Conservation (phyloP, 345 rosid genomes). For the Anacardium occidentale region DNA sequence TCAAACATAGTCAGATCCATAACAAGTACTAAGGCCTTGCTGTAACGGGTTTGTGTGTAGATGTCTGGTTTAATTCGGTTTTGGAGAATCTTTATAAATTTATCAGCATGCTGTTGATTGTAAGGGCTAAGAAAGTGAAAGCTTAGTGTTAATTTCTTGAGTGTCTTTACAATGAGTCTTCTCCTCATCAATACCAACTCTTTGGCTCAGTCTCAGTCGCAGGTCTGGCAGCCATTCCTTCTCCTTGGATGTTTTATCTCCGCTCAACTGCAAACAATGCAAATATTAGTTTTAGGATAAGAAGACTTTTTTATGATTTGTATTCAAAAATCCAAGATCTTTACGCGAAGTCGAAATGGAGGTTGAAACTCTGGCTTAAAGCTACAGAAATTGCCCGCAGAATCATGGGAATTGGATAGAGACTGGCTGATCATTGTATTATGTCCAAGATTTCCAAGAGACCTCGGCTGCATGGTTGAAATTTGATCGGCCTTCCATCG, state of each 20-base stretch:
- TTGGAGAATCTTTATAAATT: conserved; percentile 1
- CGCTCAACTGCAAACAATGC: conserved; percentile 25
- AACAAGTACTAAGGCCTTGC: conserved; percentile 19
- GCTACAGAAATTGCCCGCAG: conserved; percentile 12
- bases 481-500: conserved; percentile 27
- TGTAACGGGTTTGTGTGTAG: neutral
- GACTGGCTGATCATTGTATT: conserved; percentile 19
- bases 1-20: conserved; percentile 28
- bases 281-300: too few relatives aligned
- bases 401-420: conserved; percentile 15
- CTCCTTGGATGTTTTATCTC: conserved; percentile 25
- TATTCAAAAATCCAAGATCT: neutral
- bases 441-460: conserved; percentile 4
- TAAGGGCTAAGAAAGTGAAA: conserved; percentile 41
- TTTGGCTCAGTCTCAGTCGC: conserved; percentile 43
- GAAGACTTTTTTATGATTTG: neutral
- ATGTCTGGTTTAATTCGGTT: neutral
- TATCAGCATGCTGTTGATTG: neutral
- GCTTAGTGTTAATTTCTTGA: conserved; percentile 41
- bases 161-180: conserved; percentile 24
- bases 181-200: conserved; percentile 30
- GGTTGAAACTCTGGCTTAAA: conserved; percentile 23
- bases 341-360: conserved; percentile 34
- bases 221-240: conserved; percentile 40
- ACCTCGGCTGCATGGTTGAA: neutral